Evolutionary conservation across 148 eudicot genomes (phyloP).

Genomic region (Silene latifolia): DNA sequence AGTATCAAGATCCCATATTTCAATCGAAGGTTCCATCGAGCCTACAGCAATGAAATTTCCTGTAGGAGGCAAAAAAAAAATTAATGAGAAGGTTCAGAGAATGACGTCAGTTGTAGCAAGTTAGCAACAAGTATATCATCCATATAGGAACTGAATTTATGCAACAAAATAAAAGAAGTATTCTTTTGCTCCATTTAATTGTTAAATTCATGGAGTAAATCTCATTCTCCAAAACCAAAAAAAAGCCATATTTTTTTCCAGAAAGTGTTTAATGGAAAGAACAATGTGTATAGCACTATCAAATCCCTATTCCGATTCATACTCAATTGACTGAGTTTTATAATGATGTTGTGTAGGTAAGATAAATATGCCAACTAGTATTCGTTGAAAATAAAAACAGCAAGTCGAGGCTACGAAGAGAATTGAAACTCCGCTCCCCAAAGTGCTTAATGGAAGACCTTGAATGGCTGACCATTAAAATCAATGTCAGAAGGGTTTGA

Average conservation of each 20-base stretch:
- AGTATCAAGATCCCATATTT: slow-evolving; percentile 90
- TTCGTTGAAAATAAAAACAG: background rate
- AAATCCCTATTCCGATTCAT: background rate
- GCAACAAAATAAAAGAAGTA: background rate
- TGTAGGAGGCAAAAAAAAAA: slow-evolving; percentile 26
- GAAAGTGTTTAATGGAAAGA: background rate
- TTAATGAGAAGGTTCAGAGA: background rate
- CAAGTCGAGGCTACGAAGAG: too few relatives aligned
- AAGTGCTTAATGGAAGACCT: background rate
- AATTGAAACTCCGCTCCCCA: background rate
- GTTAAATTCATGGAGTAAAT: background rate
- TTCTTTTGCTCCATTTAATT: background rate
- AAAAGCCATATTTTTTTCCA: background rate
- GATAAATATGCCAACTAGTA: background rate
- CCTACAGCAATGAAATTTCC: slow-evolving; percentile 95
- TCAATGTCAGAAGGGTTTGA: background rate
- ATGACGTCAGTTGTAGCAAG: background rate
- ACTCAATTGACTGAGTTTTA: background rate
- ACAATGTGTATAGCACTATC: background rate
- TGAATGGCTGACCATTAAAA: background rate
- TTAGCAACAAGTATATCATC: background rate
- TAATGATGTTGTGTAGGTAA: background rate
- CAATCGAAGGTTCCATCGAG: slow-evolving; percentile 90
- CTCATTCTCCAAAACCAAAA: background rate
- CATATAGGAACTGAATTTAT: slow-evolving; percentile 9